Evolutionary conservation across 345 rosid species (phyloP), one percentile per base, ranked within the genome.

Genomic region (Citrus unshiu): DNA sequence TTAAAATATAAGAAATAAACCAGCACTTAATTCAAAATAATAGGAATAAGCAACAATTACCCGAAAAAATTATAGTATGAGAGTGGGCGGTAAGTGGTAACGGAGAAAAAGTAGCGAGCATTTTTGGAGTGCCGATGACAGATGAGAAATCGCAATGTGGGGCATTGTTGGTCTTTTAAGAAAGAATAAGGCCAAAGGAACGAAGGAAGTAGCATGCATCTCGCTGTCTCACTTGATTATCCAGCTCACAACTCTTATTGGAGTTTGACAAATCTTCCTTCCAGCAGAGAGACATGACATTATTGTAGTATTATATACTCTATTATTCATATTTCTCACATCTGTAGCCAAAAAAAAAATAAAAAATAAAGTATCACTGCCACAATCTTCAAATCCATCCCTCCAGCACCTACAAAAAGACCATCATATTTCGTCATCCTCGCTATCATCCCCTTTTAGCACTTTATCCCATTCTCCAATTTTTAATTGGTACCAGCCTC

Each of bases 231-330:
- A 63, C 40, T 80, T 75, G 77, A 79, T 49, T 49, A 25, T 87
- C 89, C 90, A 88, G 91, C 89, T 88, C 89, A 86, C 82, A 76
- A 74, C 78, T 71, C 80, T 71, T 14, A 75, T 71, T 68, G 74
- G 85, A 84, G 24, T 56, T 69, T 73, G 91, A 89, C 87, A 59
- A 66, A 22, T n/a, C 86, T 78, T 79, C 89, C 76, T 72, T 79
- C 80, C 30, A 69, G 83, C 76, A 59, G 68, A 35, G 79, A 82
- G 86, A 77, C 74, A 56, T 70, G 54, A 76, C 25, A 79, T 69
- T 69, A 73, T 85, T 78, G 14, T 46, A 3, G 16, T 46, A 13
- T 13, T 46, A 13, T 13, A 46, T 13, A 46, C 51, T 46, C 51
- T 46, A 46, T 30, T 29, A 37, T 61, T 29, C 9, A 13, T 46